Evolutionary conservation across 495 filamentous ascomycete species (phyloP), one percentile per base, ranked within the genome.

Genomic region (Aspergillus heteromorphus): DNA sequence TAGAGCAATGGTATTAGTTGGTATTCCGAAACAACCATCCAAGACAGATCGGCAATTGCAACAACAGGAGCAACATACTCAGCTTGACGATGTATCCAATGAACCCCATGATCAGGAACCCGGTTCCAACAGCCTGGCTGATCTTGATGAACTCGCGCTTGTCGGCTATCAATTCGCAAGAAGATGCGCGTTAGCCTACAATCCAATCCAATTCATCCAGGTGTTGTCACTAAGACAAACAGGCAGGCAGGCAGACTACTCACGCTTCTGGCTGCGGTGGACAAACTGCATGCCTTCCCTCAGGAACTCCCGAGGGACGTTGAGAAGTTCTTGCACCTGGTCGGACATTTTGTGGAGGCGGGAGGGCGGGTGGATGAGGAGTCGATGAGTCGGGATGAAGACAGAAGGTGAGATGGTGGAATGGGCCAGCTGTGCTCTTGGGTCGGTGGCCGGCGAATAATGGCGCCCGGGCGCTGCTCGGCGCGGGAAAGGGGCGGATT

Each of bases 31-130:
- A n/a, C n/a, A n/a, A n/a, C n/a, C 13, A 2, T 20, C 20, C n/a
- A 52, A 9, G 13, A 23, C 14, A 10, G 30, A 43, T 45, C 17
- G n/a, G n/a, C n/a, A n/a, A 45, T 19, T 18, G 40, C 18, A 18
- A 13, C 23, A 51, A 20, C 17, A 27, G 21, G 40, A 17, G 10
- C 17, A 36, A 73, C 84, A 54, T 78, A 91, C 88, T 91, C 63
- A 98, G 81, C 79, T 98, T 98, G 63, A 97, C 88, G 49, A 96
- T 74, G 75, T 93, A 97, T 51, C 92, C 92, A 65, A 92, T 91
- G 60, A 73, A 67, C 50, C 72, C 88, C 88, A 95, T 93, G 40
- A 92, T 83, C 25, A 95, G 65, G 74, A 95, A 95, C 45, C 90
- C 90, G 60, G 95, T 86, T 60, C 92, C 93, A 55, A 98, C 93